Base-by-base conservation (phyloP, 1,284 basidiomycete genomes). In the Sanghuangporus baumii region DNA sequence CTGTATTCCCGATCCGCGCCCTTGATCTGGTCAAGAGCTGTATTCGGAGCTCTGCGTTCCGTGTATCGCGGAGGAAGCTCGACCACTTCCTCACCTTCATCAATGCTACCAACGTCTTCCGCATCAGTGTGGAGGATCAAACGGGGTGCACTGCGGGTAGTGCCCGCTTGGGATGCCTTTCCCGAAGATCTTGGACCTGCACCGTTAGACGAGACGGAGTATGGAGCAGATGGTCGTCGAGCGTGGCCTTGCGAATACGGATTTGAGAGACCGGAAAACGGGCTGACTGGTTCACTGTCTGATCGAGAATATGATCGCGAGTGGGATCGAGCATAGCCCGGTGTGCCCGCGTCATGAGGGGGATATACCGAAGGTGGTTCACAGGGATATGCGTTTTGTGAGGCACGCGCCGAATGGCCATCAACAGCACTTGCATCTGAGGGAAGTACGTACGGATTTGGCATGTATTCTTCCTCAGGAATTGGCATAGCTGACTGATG, bases 41-140 rank as follows among this genome's bases (percentile, higher is more conserved):
- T 38, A 7, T n/a, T 34, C 16, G 26, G 75, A 73, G 50, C 69
- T 38, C 79, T 78, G 58, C 79, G 75, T 67, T 82, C 86, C 54
- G 79, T 79, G 69, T 92, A 92, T 72, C 85, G 84, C 18, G 90
- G 90, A 16, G 89, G 89, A 5, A 91, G 78, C 71, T 92, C 90
- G 16, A 91, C 78, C 23, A 89, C 74, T 8, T 81, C 88, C 18
- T 82, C 75, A 41, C 76, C 77, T 50, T 78, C 77, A n/a, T 76
- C 77, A 36, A 74, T 76, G 14, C 77, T 61, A 16, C 69, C 71
- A 65, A 86, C 84, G 62, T 87, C 87, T 36, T 76, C 77, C 9
- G 81, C 80, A 70, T 91, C 89, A 0, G 85, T 88, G 68, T 92
- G 89, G 9, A 91, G 65, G 63, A 91, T 79, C 71, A 84, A 87